Conservation (phyloP, 352 stramenopile species). For the Globisporangium okanoganense region DNA sequence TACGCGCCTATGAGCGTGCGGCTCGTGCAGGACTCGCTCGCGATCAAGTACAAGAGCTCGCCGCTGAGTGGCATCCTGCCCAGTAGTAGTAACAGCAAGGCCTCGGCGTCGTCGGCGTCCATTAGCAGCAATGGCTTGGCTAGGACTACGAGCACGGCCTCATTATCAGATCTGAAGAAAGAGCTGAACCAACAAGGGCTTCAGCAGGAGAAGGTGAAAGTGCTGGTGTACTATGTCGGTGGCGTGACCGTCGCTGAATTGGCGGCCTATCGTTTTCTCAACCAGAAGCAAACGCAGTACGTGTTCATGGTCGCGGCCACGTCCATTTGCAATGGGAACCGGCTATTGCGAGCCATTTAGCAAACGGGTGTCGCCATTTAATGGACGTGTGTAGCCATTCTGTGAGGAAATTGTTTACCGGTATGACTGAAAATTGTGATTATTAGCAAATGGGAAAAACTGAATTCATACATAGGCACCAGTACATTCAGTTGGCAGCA, state of each 20-base stretch:
- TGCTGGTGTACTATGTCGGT: slow-evolving; percentile 84
- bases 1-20: slow-evolving; percentile 84
- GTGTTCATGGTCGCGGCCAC: slow-evolving; percentile 70
- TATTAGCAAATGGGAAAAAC: background rate
- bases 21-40: slow-evolving; percentile 68
- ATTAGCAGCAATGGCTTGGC: background rate
- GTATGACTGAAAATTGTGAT: background rate
- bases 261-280: slow-evolving; percentile 71
- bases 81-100: background rate
- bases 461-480: background rate
- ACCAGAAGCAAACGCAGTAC: slow-evolving; percentile 56
- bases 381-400: background rate
- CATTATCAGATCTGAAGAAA: slow-evolving; percentile 1
- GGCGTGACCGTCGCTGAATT: slow-evolving; percentile 82
- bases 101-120: slow-evolving; percentile 7
- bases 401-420: background rate
- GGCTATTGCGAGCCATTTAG: slow-evolving; percentile 58
- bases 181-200: background rate
- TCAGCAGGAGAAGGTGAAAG: slow-evolving; percentile 12
- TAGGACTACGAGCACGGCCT: background rate
- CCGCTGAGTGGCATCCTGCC: slow-evolving; percentile 7
- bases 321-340: slow-evolving; percentile 67
- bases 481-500: background rate
- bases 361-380: too few relatives aligned
- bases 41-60: slow-evolving; percentile 57